phyloP scores from a whole-genome alignment of 331 rosid genomes.

The Arachis monticola region DNA sequence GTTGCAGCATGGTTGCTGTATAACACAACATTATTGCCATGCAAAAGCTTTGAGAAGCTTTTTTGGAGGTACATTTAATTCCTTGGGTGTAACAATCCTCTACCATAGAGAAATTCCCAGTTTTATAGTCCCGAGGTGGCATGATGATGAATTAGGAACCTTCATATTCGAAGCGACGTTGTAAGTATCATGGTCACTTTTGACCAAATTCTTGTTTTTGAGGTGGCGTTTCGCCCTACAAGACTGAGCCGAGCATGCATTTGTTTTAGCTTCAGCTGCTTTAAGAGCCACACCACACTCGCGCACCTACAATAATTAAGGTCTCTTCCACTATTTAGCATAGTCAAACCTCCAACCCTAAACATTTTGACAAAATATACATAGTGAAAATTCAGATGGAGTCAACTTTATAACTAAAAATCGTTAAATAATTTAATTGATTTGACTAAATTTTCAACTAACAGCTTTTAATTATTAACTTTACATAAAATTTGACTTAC shows the following conservation, averaged over 20 bases:
- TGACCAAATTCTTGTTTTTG: slow-evolving; percentile 69
- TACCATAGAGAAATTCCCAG: slow-evolving; percentile 79
- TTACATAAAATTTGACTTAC: too few species aligned
- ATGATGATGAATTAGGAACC: slow-evolving; percentile 58
- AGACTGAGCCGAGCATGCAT: slow-evolving; percentile 41
- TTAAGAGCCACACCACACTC: slow-evolving; percentile 33
- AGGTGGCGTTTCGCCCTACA: slow-evolving; percentile 60
- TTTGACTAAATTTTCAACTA: too few species aligned
- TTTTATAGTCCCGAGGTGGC: slow-evolving; percentile 71
- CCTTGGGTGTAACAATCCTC: slow-evolving; percentile 87
- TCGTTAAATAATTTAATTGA: too few species aligned
- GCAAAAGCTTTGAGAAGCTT: slow-evolving; percentile 73
- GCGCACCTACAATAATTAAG: too few species aligned
- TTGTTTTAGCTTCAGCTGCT: slow-evolving; percentile 51
- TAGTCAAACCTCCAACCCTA: neutral
- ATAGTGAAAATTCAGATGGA: too few species aligned
- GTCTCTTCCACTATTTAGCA: too few species aligned
- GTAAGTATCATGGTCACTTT: slow-evolving; percentile 61
- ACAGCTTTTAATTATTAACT: too few species aligned
- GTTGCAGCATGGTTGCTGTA: slow-evolving; percentile 95
- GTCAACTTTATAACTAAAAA: too few species aligned
- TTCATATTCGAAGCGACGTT: slow-evolving; percentile 51
- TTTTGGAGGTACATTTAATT: slow-evolving; percentile 59
- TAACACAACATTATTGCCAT: slow-evolving; percentile 91
- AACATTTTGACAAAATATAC: too few species aligned